phyloP scores from a whole-genome alignment of 2,329 filamentous ascomycete species.

The Trichoderma endophyticum region DNA sequence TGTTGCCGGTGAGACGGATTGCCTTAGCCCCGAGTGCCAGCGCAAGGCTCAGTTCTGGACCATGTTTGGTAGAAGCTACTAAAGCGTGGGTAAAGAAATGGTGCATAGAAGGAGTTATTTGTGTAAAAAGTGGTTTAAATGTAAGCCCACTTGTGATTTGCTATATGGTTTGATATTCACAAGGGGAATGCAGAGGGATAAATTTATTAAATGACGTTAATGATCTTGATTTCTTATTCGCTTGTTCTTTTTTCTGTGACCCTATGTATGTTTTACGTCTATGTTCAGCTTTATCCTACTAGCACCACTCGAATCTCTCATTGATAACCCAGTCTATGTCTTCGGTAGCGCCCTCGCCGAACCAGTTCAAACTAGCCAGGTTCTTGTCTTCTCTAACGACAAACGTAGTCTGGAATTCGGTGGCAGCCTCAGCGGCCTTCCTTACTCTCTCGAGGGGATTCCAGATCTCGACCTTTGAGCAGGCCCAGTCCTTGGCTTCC shows the following conservation, averaged over 20 bases:
- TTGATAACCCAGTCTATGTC: slow-evolving; percentile 69
- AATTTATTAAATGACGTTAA: slow-evolving; percentile 15
- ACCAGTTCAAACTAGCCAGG: slow-evolving; percentile 71
- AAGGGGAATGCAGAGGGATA: slow-evolving; percentile 7
- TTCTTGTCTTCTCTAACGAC: slow-evolving; percentile 61
- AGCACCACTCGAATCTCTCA: slow-evolving; percentile 79
- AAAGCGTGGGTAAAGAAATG: not conserved
- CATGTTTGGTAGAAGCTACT: slow-evolving; percentile 81
- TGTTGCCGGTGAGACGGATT: slow-evolving; percentile 79
- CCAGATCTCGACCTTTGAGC: slow-evolving; percentile 75
- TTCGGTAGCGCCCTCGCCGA: slow-evolving; percentile 50
- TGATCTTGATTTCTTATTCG: not conserved
- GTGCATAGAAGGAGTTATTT: slow-evolving; percentile 10
- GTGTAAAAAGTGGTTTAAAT: not conserved
- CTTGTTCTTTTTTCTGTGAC: slow-evolving; percentile 6
- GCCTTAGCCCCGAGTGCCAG: slow-evolving; percentile 82
- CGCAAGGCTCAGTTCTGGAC: slow-evolving; percentile 78
- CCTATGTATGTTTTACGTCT: not conserved
- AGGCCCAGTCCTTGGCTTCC: slow-evolving; percentile 69
- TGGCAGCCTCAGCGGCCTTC: slow-evolving; percentile 42
- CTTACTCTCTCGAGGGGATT: slow-evolving; percentile 63
- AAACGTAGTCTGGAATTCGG: slow-evolving; percentile 47
- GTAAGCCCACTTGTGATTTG: not conserved
- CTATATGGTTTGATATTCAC: not conserved
- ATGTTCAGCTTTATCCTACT: slow-evolving; percentile 17